These are phyloP conservation scores for Acer campestre DNA, from an alignment of 345 rosid species.

Conservation along the genomic window DNA sequence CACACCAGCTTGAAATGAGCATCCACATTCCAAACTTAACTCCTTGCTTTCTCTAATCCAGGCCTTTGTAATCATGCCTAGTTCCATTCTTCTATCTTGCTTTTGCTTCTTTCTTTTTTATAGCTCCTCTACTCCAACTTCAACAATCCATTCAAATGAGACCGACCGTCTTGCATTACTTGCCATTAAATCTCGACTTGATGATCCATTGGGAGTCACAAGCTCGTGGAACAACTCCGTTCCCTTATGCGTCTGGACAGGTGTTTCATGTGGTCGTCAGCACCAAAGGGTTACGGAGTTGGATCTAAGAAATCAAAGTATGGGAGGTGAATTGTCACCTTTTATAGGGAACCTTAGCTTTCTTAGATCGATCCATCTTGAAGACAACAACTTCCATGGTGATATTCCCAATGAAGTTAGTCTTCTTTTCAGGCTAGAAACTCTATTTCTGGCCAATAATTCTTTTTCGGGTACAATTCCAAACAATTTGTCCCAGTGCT, in stretches of 20 bases:
- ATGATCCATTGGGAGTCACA: not conserved
- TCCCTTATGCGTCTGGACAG: not conserved
- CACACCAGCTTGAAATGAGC: too few species aligned
- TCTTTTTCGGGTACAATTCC: not conserved
- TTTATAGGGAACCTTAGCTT: not conserved
- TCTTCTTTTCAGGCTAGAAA: conserved; percentile 9
- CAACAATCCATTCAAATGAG: too few species aligned
- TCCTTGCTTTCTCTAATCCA: too few species aligned
- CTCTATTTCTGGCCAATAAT: conserved; percentile 7
- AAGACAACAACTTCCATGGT: not conserved
- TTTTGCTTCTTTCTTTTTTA: too few species aligned
- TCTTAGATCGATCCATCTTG: not conserved
- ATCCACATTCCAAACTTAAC: too few species aligned
- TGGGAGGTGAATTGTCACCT: not conserved
- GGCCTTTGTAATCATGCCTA: too few species aligned
- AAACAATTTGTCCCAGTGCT: not conserved
- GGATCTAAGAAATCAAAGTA: not conserved
- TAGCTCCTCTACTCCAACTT: too few species aligned
- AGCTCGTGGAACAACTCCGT: not conserved
- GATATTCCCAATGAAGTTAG: conserved; percentile 17
- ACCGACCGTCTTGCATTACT: too few species aligned
- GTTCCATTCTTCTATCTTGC: too few species aligned
- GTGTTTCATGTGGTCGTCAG: not conserved
- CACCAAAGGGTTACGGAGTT: not conserved
- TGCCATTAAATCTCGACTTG: too few species aligned